phyloP scores from a whole-genome alignment of 768 basidiomycete species.

The Leccinum variicolor region DNA sequence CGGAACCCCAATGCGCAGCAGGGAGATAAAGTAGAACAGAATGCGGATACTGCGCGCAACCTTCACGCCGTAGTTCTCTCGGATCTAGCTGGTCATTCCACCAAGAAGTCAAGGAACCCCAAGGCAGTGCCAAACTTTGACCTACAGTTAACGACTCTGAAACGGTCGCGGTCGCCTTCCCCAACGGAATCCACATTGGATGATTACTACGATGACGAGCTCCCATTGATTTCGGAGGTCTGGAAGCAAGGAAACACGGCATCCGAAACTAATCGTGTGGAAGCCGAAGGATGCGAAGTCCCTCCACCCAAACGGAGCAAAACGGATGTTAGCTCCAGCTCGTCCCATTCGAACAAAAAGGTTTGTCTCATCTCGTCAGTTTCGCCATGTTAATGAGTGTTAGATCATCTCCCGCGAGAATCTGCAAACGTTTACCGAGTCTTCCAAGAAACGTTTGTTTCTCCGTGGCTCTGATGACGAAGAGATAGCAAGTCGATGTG shows the following conservation, averaged over 20 bases:
- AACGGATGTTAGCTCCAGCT: not conserved
- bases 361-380: conserved; percentile 6
- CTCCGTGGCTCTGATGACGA: conserved; percentile 13
- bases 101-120: conserved; percentile 1
- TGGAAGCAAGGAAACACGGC: conserved; percentile 30
- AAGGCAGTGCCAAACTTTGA: conserved; percentile 44
- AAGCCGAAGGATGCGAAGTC: conserved; percentile 30
- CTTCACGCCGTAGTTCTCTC: conserved; percentile 37
- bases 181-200: conserved; percentile 12
- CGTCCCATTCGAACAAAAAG: conserved; percentile 6
- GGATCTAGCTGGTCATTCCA: conserved; percentile 36
- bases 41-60: conserved; percentile 38
- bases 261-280: conserved; percentile 33
- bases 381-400: conserved; percentile 9
- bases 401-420: conserved; percentile 2
- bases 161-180: conserved; percentile 22
- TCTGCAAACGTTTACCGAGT: not conserved
- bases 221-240: conserved; percentile 31
- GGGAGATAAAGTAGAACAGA: conserved; percentile 43
- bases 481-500: conserved; percentile 1
- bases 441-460: conserved; percentile 17
- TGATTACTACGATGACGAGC: conserved; percentile 33
- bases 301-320: conserved; percentile 20
- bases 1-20: conserved; percentile 33
- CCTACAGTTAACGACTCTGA: conserved; percentile 41